Evolutionary conservation across 441 rosid genomes (phyloP).

Genomic region (Flueggea neowawraea): DNA sequence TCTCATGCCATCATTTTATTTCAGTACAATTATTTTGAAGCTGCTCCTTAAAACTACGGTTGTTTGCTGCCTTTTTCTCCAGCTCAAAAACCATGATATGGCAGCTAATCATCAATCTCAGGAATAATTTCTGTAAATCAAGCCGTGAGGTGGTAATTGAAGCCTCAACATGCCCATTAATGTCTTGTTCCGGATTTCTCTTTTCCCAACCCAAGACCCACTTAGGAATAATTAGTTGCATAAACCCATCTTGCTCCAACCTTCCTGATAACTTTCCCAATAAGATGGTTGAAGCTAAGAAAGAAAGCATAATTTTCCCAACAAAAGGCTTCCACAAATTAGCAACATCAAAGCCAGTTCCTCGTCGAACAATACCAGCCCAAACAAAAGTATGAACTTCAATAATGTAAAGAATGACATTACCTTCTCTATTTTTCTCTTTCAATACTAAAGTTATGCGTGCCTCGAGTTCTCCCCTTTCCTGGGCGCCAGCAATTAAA

Average conservation of each 20-base stretch:
- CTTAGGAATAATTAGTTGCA: too few relatives aligned
- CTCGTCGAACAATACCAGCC: constrained; percentile 91
- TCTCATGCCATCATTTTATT: constrained; percentile 75
- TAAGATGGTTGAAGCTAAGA: too few relatives aligned
- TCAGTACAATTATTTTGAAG: constrained; percentile 79
- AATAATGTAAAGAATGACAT: constrained; percentile 90
- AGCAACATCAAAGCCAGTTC: constrained; percentile 94
- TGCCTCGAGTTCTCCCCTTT: constrained; percentile 98
- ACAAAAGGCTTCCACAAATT: constrained; percentile 95
- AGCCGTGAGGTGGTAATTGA: too few relatives aligned
- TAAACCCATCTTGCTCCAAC: too few relatives aligned
- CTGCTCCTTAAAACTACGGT: constrained; percentile 93
- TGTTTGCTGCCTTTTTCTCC: constrained; percentile 93
- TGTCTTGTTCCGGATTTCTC: too few relatives aligned
- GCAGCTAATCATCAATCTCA: constrained; percentile 82
- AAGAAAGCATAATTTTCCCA: too few relatives aligned
- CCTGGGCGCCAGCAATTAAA: constrained; percentile 95
- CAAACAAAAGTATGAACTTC: constrained; percentile 98
- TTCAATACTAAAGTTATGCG: constrained; percentile 81
- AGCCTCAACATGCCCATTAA: too few relatives aligned
- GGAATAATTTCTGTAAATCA: constrained; percentile 55
- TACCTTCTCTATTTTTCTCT: constrained; percentile 96
- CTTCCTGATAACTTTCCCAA: too few relatives aligned
- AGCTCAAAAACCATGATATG: constrained; percentile 91
- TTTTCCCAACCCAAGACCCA: too few relatives aligned